Percentiles rank a stretch among this genome's conserved stretches.
Evolutionary conservation across 352 stramenopile species (phyloP).

Genomic region (Globisporangium uncinulatum): DNA sequence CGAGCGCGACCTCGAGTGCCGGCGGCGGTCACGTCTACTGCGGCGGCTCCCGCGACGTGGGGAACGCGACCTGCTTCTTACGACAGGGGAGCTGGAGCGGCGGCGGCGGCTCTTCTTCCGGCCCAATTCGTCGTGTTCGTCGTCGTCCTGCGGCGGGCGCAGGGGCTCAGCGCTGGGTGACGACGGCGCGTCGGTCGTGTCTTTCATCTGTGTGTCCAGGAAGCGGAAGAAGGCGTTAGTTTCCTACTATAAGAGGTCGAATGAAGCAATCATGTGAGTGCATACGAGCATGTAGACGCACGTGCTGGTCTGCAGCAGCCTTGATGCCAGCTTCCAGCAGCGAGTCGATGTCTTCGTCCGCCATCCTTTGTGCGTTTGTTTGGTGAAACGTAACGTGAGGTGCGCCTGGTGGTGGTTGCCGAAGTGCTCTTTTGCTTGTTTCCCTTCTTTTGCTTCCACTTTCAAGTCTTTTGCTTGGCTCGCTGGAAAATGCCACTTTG

Average conservation of each 20-base stretch:
- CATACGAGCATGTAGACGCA: slow-evolving; percentile 18
- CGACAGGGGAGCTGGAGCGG: slow-evolving; percentile 33
- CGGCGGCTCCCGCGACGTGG: slow-evolving; percentile 27
- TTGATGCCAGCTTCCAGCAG: slow-evolving; percentile 74
- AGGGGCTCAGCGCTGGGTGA: background rate
- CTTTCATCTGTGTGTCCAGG: slow-evolving; percentile 3
- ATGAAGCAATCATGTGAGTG: background rate
- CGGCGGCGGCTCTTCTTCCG: slow-evolving; percentile 18
- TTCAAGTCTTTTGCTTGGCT: too few species aligned
- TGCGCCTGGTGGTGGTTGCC: background rate
- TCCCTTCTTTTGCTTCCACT: background rate
- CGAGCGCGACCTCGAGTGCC: slow-evolving; percentile 33
- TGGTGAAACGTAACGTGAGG: background rate
- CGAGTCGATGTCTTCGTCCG: slow-evolving; percentile 78
- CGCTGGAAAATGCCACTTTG: too few species aligned
- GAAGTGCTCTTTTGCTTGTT: background rate
- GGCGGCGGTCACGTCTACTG: slow-evolving; percentile 23
- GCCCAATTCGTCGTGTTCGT: slow-evolving; percentile 2
- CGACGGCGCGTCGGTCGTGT: background rate
- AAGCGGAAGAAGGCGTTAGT: too few species aligned
- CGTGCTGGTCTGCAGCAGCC: slow-evolving; percentile 30
- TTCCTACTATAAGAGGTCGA: background rate
- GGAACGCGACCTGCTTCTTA: slow-evolving; percentile 19
- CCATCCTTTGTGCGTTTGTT: slow-evolving; percentile 25
- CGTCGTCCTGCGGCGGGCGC: too few species aligned